These are phyloP conservation scores for Ceratobasidium sp. DNA, from an alignment of 1,284 basidiomycete species.

Conservation along the genomic window DNA sequence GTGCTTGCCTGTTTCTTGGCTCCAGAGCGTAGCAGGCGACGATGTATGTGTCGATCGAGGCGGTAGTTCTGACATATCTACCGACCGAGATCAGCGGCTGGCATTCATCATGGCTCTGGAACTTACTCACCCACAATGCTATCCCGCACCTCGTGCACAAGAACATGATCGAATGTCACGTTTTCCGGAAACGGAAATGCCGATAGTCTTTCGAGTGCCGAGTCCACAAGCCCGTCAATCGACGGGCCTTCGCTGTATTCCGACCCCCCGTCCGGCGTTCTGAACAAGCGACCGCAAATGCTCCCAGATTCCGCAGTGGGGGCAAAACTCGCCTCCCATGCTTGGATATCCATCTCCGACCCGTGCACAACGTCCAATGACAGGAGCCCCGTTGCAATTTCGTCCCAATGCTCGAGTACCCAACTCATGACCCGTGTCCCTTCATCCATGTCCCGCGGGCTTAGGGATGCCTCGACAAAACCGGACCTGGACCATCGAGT, in stretches of 20 bases:
- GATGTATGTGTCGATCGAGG: slow-evolving; percentile 3
- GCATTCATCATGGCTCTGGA: neutral
- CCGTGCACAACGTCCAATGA: slow-evolving; percentile 13
- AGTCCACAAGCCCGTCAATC: neutral
- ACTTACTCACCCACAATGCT: slow-evolving; percentile 16
- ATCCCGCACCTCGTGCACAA: slow-evolving; percentile 17
- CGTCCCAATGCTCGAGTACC: slow-evolving; percentile 23
- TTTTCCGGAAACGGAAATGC: slow-evolving; percentile 6
- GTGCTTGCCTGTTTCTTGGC: slow-evolving; percentile 24
- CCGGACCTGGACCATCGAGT: neutral
- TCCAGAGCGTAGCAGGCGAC: slow-evolving; percentile 24
- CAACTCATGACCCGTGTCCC: slow-evolving; percentile 1
- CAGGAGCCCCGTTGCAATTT: slow-evolving; percentile 7
- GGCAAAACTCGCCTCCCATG: slow-evolving; percentile 10
- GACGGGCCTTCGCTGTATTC: slow-evolving; percentile 5
- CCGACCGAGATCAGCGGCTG: neutral
- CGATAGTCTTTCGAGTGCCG: neutral
- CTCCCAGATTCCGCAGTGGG: neutral
- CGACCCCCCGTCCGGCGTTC: neutral
- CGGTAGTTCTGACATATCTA: neutral
- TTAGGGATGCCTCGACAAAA: slow-evolving; percentile 15
- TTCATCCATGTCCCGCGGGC: neutral
- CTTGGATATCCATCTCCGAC: neutral
- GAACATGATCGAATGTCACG: slow-evolving; percentile 11
- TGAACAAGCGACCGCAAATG: neutral